phyloP scores from a whole-genome alignment of 495 filamentous ascomycete species.

The Cenococcum geophilum region DNA sequence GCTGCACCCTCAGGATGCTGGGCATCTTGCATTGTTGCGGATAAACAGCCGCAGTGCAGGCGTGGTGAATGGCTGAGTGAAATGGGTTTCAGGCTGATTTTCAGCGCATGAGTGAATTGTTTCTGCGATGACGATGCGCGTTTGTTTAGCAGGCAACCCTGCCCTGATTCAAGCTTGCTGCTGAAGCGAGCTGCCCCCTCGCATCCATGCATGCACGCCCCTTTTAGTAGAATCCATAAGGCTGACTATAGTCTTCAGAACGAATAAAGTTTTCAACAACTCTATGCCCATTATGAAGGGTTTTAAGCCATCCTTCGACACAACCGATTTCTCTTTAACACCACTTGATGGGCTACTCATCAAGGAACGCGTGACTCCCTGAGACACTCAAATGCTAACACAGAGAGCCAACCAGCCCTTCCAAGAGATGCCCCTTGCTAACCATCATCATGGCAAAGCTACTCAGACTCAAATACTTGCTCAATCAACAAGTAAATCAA shows the following conservation, averaged over 20 bases:
- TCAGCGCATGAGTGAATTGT: background rate
- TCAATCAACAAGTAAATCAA: conserved; percentile 59
- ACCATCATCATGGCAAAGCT: too few relatives aligned
- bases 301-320: too few relatives aligned
- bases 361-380: too few relatives aligned
- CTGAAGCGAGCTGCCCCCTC: background rate
- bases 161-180: background rate
- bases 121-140: conserved; percentile 4
- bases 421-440: too few relatives aligned
- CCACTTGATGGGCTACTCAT: too few relatives aligned
- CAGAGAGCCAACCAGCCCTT: too few relatives aligned
- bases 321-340: too few relatives aligned
- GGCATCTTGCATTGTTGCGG: conserved; percentile 4
- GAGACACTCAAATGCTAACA: too few relatives aligned
- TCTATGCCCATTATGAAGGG: too few relatives aligned
- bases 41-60: background rate
- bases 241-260: background rate
- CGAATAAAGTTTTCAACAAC: background rate
- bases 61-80: background rate
- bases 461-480: too few relatives aligned
- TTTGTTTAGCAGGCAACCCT: background rate
- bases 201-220: conserved; percentile 2
- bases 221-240: background rate
- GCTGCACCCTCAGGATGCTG: background rate
- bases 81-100: background rate